Conservation (phyloP, 2,329 filamentous ascomycete genomes). For the Fusarium haematococcum region DNA sequence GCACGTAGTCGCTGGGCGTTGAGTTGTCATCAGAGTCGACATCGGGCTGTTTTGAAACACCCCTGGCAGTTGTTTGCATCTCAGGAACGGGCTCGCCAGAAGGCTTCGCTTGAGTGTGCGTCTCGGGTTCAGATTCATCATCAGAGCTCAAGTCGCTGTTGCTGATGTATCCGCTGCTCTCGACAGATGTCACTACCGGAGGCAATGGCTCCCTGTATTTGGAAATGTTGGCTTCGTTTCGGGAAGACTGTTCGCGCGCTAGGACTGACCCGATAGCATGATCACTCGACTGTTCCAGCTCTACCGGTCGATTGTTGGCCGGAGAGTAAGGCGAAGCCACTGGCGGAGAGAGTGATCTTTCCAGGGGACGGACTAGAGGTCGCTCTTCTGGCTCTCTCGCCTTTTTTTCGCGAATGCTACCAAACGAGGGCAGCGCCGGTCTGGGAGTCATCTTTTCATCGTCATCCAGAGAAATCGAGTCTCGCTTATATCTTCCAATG, state of each 20-base stretch:
- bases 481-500: conserved; percentile 61
- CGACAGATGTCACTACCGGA: conserved; percentile 76
- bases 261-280: conserved; percentile 68
- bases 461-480: conserved; percentile 62
- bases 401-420: conserved; percentile 76
- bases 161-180: conserved; percentile 73
- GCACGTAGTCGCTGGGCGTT: conserved; percentile 45
- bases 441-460: conserved; percentile 80
- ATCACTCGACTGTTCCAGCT: conserved; percentile 68
- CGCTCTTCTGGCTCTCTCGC: conserved; percentile 65
- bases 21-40: conserved; percentile 3
- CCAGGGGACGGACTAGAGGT: conserved; percentile 66
- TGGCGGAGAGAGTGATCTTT: conserved; percentile 48
- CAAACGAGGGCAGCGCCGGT: conserved; percentile 79
- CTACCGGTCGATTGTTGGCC: conserved; percentile 46
- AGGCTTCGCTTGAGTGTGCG: neutral
- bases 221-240: conserved; percentile 67
- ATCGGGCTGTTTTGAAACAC: neutral
- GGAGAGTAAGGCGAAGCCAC: conserved; percentile 4
- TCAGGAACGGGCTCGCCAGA: neutral
- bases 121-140: conserved; percentile 42
- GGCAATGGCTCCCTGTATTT: conserved; percentile 74
- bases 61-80: conserved; percentile 3
- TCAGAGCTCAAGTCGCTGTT: conserved; percentile 59
- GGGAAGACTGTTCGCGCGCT: conserved; percentile 64